These are phyloP conservation scores for Cocos nucifera DNA, from an alignment of 176 grass and related monocot species.

Conservation along the genomic window DNA sequence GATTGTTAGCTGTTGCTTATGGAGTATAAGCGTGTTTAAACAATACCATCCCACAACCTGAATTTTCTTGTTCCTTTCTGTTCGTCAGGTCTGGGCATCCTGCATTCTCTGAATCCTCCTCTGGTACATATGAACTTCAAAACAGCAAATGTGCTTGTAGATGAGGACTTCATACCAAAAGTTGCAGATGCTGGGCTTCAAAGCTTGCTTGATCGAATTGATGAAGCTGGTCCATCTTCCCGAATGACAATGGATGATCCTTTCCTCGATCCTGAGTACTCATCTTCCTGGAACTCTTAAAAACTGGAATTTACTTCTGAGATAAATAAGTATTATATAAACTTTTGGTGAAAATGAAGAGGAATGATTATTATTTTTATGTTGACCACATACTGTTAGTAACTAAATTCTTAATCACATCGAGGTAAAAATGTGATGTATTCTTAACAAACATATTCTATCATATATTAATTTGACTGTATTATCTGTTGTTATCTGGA, in stretches of 20 bases:
- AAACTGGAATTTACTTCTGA: no score
- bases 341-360: no score
- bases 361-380: no score
- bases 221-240: slow-evolving; percentile 32
- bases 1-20: not conserved
- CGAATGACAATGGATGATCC: slow-evolving; percentile 36
- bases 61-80: slow-evolving; percentile 13
- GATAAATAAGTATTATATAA: no score
- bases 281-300: not conserved
- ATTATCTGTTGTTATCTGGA: slow-evolving; percentile 1
- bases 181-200: slow-evolving; percentile 19
- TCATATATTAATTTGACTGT: no score
- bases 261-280: slow-evolving; percentile 85
- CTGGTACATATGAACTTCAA: slow-evolving; percentile 85
- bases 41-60: not conserved
- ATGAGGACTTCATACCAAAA: slow-evolving; percentile 75
- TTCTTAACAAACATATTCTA: no score
- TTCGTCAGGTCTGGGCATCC: slow-evolving; percentile 54
- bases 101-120: slow-evolving; percentile 83
- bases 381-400: no score
- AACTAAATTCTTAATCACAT: no score
- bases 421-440: no score
- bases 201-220: slow-evolving; percentile 47
- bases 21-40: slow-evolving; percentile 4
- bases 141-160: slow-evolving; percentile 83